Base-by-base conservation (phyloP, 139 green algal species). In the Micractinium conductrix region DNA sequence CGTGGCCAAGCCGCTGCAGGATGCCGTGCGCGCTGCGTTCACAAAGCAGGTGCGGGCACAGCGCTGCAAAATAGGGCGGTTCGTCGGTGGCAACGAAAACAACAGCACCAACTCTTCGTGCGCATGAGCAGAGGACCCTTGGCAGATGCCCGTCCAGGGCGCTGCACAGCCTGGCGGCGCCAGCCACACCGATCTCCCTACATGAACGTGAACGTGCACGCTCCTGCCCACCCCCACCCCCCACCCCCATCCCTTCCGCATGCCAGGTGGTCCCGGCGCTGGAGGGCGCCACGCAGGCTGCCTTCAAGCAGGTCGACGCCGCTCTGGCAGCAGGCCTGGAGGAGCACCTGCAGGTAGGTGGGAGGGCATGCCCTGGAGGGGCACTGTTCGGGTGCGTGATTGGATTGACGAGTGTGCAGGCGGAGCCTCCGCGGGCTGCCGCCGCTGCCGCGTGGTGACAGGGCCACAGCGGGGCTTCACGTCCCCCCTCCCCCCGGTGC, bases 271-370 rank as follows among this genome's bases (percentile, higher is more conserved):
- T 98, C 43, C 95, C 95, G 0, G 83, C 91, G 3, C 92, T 98
- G 81, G 95, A 98, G 88, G 78, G 72, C 6, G 93, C 94, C 16
- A 89, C 78, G 40, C 80, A 85, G 50, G 74, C 70, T 43, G 91
- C 96, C 89, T 91, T 96, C 40, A 83, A 88, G 24, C 93, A 96
- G 87, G 82, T 98, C 45, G 87, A 98, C 71, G 79, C 79, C 1
- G 86, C 94, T 10, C 83, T 98, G 53, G 75, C 74, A 2, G 44
- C 72, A 0, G 95, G 95, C 24, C 72, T 98, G 42, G 65, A 86
- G 8, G 89, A 94, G 72, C 93, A 97, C 79, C 78, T 90, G 69
- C 79, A 88, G 40, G 87, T 88, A 26, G 44, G 48, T 3, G 28
- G 62, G 62, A 69, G 60, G 7, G 30, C 16, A 33, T 33, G 16